Base-by-base conservation (phyloP, 2,329 filamentous ascomycete genomes). In the Fusarium praegraminearum region DNA sequence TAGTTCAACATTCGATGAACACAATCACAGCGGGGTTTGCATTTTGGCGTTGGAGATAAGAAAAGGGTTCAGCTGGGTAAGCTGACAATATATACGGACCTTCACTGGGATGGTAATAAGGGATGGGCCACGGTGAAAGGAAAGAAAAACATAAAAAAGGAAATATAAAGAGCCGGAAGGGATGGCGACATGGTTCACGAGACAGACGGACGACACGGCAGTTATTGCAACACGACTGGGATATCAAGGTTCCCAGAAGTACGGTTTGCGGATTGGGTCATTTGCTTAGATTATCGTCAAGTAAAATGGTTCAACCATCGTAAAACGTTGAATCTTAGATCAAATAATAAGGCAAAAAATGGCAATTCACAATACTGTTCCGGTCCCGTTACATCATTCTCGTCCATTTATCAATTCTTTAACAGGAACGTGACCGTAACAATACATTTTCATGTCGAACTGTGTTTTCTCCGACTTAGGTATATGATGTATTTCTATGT, bases 1-100 rank as follows among this genome's bases (percentile, higher is more conserved):
- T 32, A 32, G 62, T 50, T 45, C 53, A 56, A 40, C 33, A 57
- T 57, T 54, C 45, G 57, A 58, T 44, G 52, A 41, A 53, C 50
- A 56, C 24, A 49, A 40, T 45, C 30, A 58, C n/a, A 59, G 49
- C 44, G 61, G 50, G 59, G 22, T 62, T 62, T 74, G 58, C 46
- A 58, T 64, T 69, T 69, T 28, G 72, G 73, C 67, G 69, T 72
- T 73, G 24, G 57, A 49, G 50, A 59, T 61, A 56, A 62, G 52
- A 61, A 61, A 46, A 44, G 38, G 66, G 66, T 57, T 54, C 36
- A 65, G 46, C 50, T 52, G 45, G 32, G 41, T 30, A 44, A 54
- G 51, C 28, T 59, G 50, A 18, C 44, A 30, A 54, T 20, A 56
- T 32, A 65, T 20, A 62, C n/a, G 57, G 33, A 52, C 20, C 24